Evolutionary conservation across 805 yeast genomes (phyloP), one percentile per base, ranked within the genome.

Genomic region (Maudiozyma bulderi): DNA sequence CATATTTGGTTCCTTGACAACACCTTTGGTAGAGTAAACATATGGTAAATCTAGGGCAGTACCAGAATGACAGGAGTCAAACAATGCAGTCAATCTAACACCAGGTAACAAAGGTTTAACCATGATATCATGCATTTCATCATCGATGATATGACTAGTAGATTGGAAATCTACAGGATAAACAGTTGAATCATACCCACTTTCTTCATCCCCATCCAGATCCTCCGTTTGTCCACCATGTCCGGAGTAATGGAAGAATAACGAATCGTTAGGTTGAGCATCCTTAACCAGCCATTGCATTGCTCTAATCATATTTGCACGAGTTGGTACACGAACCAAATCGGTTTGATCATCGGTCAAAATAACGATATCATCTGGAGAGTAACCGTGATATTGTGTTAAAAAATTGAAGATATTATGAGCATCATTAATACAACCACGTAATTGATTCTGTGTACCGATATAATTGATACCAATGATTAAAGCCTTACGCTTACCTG

Each of bases 51-150:
- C 95, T 54, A 87, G 65, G 1, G 78, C 91, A 1, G 91, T 78
- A 10, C 95, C 95, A 1, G 91, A 84, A 62, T 87, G 95, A 63
- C 95, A 87, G 10, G 88, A 82, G 66, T 87, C 95, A 57, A 83
- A 86, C 50, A 86, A 68, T 0, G 90, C 89, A 3, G 95, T 86
- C 47, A 87, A 69, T 51, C 90, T 74, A 43, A 83, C 82, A 43
- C 95, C 95, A 1, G 81, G 74, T 11, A 77, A 83, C 54, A 87
- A 71, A 1, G 88, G 78, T 52, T 68, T 71, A 29, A 87, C 95
- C 77, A 87, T 66, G 39, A 81, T 73, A 46, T 74, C 81, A 62
- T 86, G 91, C 73, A 87, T 72, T 13, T 74, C 73, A 65, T 86
- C 95, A 64, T 86, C 95, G 13, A 80, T 73, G 50, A 86, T 74